These are phyloP conservation scores for Novymonas esmeraldas DNA, from an alignment of 208 protist species.

Conservation along the genomic window DNA sequence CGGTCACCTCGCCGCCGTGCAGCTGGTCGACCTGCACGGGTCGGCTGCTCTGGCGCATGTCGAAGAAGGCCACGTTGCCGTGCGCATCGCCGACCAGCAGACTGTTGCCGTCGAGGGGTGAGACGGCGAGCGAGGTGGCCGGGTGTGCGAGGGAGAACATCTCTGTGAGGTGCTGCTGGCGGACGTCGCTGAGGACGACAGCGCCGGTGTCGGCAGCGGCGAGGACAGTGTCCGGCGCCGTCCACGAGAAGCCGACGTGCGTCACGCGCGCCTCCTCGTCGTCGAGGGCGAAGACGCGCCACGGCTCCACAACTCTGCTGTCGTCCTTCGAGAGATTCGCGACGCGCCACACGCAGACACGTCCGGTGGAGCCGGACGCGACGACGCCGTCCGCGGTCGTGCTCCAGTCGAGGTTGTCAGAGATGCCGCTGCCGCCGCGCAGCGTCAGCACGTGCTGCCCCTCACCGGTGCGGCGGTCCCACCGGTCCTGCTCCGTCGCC, in stretches of 20 bases:
- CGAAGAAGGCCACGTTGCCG: conserved; percentile 70
- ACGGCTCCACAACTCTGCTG: conserved; percentile 48
- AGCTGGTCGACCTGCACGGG: conserved; percentile 49
- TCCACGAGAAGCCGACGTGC: conserved; percentile 71
- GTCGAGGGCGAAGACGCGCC: conserved; percentile 43
- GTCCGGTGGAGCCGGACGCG: conserved; percentile 60
- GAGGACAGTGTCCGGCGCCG: conserved; percentile 48
- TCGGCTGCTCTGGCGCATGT: conserved; percentile 60
- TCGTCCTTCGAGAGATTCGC: conserved; percentile 77
- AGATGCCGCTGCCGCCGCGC: conserved; percentile 48
- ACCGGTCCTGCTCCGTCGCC: conserved; percentile 79
- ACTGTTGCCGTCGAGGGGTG: conserved; percentile 55
- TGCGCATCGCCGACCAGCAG: conserved; percentile 62
- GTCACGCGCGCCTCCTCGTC: conserved; percentile 60
- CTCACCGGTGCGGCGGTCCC: conserved; percentile 73
- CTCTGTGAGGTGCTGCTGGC: conserved; percentile 35
- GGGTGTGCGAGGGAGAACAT: conserved; percentile 50
- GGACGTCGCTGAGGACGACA: conserved; percentile 62
- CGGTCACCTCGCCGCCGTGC: conserved; percentile 69
- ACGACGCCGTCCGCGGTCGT: conserved; percentile 61
- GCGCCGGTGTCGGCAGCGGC: conserved; percentile 46
- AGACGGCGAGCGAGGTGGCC: conserved; percentile 50
- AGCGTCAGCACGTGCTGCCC: conserved; percentile 88
- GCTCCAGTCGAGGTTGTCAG: conserved; percentile 82
- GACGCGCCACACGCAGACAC: conserved; percentile 76